These are phyloP conservation scores for Cryphonectria naterciae DNA, from an alignment of 2,329 filamentous ascomycete genomes.

Conservation along the genomic window DNA sequence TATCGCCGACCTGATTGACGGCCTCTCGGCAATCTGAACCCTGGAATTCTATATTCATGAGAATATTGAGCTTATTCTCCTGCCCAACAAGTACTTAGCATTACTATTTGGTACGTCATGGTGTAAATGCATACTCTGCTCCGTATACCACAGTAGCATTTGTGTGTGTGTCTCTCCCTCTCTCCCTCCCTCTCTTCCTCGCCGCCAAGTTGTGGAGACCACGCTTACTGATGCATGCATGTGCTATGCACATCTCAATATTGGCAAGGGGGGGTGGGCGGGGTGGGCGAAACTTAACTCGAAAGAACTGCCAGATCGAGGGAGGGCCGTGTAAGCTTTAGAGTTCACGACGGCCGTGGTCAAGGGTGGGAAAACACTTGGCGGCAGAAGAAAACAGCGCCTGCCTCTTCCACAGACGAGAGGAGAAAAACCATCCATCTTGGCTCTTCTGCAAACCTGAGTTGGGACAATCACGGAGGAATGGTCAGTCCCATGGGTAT, in stretches of 20 bases:
- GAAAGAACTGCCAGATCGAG: neutral
- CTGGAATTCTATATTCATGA: neutral
- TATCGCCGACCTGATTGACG: neutral
- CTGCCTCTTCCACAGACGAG: too few species aligned
- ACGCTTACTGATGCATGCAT: neutral
- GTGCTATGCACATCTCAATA: neutral
- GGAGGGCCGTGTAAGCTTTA: neutral
- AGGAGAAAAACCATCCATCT: too few species aligned
- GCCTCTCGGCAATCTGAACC: neutral
- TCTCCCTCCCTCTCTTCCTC: neutral
- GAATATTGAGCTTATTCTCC: neutral
- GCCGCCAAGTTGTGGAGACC: neutral
- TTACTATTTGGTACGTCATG: neutral
- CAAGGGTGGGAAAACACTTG: neutral
- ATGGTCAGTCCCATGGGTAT: too few species aligned
- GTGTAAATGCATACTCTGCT: neutral
- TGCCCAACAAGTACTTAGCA: constrained; percentile 1
- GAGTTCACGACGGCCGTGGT: neutral
- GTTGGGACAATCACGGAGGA: too few species aligned
- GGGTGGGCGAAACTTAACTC: neutral
- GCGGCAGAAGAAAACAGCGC: neutral
- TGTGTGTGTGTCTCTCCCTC: too few species aligned
- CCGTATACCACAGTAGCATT: neutral
- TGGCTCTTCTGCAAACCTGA: too few species aligned
- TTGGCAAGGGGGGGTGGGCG: neutral